Evolutionary conservation across 2,329 filamentous ascomycete genomes (phyloP), one percentile per base, ranked within the genome.

Genomic region (Ascochyta clinopodiicola): DNA sequence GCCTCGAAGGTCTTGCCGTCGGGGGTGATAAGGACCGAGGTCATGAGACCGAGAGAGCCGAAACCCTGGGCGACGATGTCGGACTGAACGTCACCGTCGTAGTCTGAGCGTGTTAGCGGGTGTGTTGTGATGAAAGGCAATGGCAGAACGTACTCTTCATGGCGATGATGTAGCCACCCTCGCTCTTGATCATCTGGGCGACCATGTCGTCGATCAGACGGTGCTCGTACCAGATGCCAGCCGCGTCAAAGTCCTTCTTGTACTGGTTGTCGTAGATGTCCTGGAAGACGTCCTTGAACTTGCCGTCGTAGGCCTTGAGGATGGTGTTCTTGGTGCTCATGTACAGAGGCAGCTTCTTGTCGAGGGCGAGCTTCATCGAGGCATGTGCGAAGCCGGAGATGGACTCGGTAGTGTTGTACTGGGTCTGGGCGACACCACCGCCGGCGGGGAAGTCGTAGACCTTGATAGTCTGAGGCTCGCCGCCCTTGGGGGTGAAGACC

Each of bases 291-390:
- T 99, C 95, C 88, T 98, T 98, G 87, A 99, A 99, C 70, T 91
- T 87, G 48, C 95, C 95, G 75, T 99, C 95, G 81, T 99, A 99
- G 79, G 93, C 94, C 85, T 99, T 99, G 68, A 99, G 83, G 70
- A 99, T 99, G 68, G 95, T 99, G 85, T 98, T 98, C 89, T 99
- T 99, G 80, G 95, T 99, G 85, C 92, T 96, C 94, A 98, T 96
- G 84, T 98, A 99, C 72, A 99, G 84, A n/a, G 95, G 95, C 65
- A 96, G 82, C 62, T 83, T 83, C 86, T 96, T 95, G 78, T 86
- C 83, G 40, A 98, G 81, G 31, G 95, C 94, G 66, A 97, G 86
- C 87, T 97, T 96, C 87, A 99, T 98, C 67, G 88, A 93, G 61
- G 95, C 90, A 76, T 98, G 95, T 53, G 95, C 95, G 73, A 99